Conservation (phyloP, 805 yeast species). For the Pachysolen tannophilus region DNA sequence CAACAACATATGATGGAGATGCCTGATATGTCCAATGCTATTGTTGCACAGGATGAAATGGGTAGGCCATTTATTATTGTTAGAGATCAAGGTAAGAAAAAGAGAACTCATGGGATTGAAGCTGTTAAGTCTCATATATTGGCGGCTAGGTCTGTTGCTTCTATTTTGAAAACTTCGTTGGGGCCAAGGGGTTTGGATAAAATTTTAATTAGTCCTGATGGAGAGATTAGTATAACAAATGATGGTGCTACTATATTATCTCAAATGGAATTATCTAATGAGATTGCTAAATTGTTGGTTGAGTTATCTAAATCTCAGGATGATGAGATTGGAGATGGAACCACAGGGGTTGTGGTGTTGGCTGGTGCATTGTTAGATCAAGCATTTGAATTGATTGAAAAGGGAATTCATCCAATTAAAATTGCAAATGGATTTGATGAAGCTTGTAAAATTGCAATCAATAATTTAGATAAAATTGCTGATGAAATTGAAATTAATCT, state of each 20-base stretch:
- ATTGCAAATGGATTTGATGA: constrained; percentile 96
- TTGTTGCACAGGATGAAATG: constrained; percentile 98
- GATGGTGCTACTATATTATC: constrained; percentile 97
- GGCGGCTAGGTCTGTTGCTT: constrained; percentile 92
- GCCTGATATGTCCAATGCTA: constrained; percentile 97
- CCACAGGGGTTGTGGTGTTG: constrained; percentile 96
- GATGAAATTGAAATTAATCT: constrained; percentile 50
- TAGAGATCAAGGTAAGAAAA: constrained; percentile 53
- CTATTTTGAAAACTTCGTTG: constrained; percentile 82
- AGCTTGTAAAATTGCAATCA: constrained; percentile 88
- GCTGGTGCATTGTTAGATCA: constrained; percentile 94
- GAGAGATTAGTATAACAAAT: constrained; percentile 95
- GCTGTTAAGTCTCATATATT: constrained; percentile 83
- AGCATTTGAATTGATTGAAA: constrained; percentile 88
- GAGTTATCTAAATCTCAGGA: constrained; percentile 93
- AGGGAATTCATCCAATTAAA: constrained; percentile 95
- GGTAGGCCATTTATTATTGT: constrained; percentile 98
- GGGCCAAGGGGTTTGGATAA: constrained; percentile 99
- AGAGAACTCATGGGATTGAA: constrained; percentile 67
- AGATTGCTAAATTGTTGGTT: constrained; percentile 91
- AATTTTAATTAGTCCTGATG: constrained; percentile 90
- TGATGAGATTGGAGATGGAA: constrained; percentile 98
- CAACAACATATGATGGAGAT: constrained; percentile 39
- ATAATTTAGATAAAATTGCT: constrained; percentile 64
- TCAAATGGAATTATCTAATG: constrained; percentile 93